Evolutionary conservation across 148 eudicot genomes (phyloP).

Genomic region (Chenopodium quinoa): DNA sequence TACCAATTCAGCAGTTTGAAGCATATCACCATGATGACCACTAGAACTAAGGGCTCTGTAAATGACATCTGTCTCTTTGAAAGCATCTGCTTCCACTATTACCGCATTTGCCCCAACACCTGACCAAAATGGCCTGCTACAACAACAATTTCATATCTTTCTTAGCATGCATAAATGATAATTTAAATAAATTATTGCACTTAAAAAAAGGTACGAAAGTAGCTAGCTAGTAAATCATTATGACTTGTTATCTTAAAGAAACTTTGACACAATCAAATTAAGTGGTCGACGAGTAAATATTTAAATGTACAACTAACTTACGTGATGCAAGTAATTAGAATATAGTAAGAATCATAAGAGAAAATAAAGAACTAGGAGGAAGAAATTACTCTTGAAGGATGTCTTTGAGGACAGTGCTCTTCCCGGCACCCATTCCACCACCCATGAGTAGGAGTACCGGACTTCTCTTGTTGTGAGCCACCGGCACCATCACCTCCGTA

Average conservation of each 20-base stretch:
- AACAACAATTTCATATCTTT: conserved; percentile 9
- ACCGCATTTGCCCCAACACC: conserved; percentile 70
- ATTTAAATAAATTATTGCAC: no score
- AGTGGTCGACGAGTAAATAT: no score
- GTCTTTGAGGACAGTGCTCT: conserved; percentile 93
- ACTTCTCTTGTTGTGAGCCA: conserved; percentile 66
- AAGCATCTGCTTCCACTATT: conserved; percentile 92
- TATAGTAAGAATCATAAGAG: background rate
- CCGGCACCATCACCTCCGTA: conserved; percentile 83
- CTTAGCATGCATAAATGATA: background rate
- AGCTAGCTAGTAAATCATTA: no score
- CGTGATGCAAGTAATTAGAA: background rate
- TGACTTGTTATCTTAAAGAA: no score
- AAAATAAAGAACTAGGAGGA: background rate
- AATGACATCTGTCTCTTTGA: conserved; percentile 84
- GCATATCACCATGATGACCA: conserved; percentile 86
- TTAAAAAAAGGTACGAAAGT: no score
- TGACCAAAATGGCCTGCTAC: conserved; percentile 81
- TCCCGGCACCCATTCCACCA: conserved; percentile 98
- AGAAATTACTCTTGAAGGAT: conserved; percentile 65
- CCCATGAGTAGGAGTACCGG: conserved; percentile 94
- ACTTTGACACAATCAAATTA: no score
- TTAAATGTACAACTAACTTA: background rate
- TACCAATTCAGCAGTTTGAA: conserved; percentile 91
- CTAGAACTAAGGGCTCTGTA: conserved; percentile 70